Base-by-base conservation (phyloP, 78 protist species). In the Bodo saltans region DNA sequence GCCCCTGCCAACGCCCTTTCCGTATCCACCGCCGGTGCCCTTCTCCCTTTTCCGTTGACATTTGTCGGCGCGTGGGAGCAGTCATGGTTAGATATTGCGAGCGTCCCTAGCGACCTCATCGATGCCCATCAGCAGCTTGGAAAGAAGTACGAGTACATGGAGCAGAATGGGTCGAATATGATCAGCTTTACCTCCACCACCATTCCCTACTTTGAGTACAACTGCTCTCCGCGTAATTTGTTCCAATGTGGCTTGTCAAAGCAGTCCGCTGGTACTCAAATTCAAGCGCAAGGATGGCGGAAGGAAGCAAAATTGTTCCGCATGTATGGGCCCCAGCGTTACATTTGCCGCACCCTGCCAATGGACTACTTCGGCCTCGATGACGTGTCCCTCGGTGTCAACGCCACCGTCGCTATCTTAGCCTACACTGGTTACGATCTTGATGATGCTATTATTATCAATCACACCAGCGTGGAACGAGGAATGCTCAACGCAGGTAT, bases 201-300 rank as follows among this genome's bases (percentile, higher is more conserved):
- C 42, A 98, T 99, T 0, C 99, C 99, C 8, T 98, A 95, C 81
- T 93, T 96, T 23, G 99, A 97, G 73, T 86, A 86, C 88, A 97
- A 97, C 83, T 97, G 97, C 88, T 84, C 93, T 0, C 99, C 99
- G 72, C 88, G 99, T 21, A 97, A 97, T 92, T 93, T 98, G 97
- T 97, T 96, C 90, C 99, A 98, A 90, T 95, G 97, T 84, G 95
- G 92, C 0, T 92, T 95, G 98, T 93, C 91, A 21, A 96, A 96
- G 86, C 99, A 97, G 84, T 93, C 99, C 34, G 95, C 97, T 99
- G 99, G 97, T 72, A 83, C 88, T 1, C 98, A 98, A 39, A 0
- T 37, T 68, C 91, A 89, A 72, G 40, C 94, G 0, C 70, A 72
- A 73, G 76, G 86, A 35, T 82, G 91, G 79, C 92, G 99, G 67